Evolutionary conservation across 768 basidiomycete species (phyloP).

Genomic region (Boletus pseudo-olivaceus): DNA sequence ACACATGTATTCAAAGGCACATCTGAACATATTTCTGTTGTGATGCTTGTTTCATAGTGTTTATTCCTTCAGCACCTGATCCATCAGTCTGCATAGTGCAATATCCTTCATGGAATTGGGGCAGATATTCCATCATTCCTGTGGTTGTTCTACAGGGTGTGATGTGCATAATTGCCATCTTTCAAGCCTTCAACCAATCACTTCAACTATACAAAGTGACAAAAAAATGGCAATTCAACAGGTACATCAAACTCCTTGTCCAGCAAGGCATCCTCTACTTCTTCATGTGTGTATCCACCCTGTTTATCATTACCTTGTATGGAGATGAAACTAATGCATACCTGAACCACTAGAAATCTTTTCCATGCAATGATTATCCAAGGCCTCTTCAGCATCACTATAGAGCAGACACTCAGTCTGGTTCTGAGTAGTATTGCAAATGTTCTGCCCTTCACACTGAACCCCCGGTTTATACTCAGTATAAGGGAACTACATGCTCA

Average conservation of each 20-base stretch:
- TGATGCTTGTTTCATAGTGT: not conserved
- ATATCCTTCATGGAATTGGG: slow-evolving; percentile 7
- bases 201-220: not conserved
- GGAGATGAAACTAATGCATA: not conserved
- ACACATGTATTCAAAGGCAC: too few species aligned
- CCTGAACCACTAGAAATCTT: not conserved
- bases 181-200: not conserved
- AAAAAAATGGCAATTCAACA: slow-evolving; percentile 5
- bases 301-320: not conserved
- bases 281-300: not conserved
- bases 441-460: not conserved
- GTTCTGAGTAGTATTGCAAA: not conserved
- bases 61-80: not conserved
- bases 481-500: slow-evolving; percentile 1
- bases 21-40: not conserved
- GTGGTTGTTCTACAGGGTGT: not conserved
- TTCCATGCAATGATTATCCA: not conserved
- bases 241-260: slow-evolving; percentile 5
- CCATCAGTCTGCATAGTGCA: slow-evolving; percentile 1
- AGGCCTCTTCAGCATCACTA: not conserved
- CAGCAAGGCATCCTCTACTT: slow-evolving; percentile 11
- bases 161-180: slow-evolving; percentile 6
- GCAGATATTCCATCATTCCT: slow-evolving; percentile 2
- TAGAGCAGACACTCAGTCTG: not conserved
- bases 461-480: slow-evolving; percentile 8